Percentiles rank a stretch among this genome's conserved stretches.
These are phyloP conservation scores for Neurospora hispaniola DNA, from an alignment of 495 filamentous ascomycete species.

Conservation along the genomic window DNA sequence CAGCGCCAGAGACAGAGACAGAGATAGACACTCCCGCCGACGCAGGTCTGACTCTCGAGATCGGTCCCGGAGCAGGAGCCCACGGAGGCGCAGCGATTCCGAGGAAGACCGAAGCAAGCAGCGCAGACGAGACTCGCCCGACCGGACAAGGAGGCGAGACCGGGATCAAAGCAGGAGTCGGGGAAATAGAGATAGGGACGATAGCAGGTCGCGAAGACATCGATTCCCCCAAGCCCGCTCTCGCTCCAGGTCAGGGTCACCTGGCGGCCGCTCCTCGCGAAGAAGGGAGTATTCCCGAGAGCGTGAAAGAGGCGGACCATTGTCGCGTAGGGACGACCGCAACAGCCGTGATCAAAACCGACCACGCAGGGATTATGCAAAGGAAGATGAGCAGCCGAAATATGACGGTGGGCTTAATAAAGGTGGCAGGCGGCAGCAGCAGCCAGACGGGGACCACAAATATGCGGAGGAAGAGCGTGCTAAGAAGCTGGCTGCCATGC, in stretches of 20 bases:
- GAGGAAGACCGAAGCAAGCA: constrained; percentile 21
- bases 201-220: not conserved
- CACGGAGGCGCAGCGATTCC: constrained; percentile 16
- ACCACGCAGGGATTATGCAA: not conserved
- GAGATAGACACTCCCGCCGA: constrained; percentile 25
- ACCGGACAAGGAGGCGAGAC: constrained; percentile 9
- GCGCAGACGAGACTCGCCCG: constrained; percentile 25
- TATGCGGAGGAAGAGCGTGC: constrained; percentile 40
- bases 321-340: constrained; percentile 2
- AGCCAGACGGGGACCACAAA: constrained; percentile 8
- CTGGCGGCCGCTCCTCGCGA: constrained; percentile 18
- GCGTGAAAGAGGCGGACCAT: not conserved
- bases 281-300: constrained; percentile 12
- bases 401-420: constrained; percentile 1
- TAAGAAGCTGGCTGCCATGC: constrained; percentile 77
- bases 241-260: constrained; percentile 2
- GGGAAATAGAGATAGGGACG: constrained; percentile 1
- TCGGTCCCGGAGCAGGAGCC: constrained; percentile 18
- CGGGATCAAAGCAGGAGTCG: not conserved
- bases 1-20: constrained; percentile 5
- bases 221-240: not conserved
- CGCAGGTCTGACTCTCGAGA: constrained; percentile 31
- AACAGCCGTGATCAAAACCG: constrained; percentile 6
- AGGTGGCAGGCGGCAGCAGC: constrained; percentile 2
- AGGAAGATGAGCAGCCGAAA: not conserved